A percentile compares a stretch with the other conserved stretches of the same genome.
Evolutionary conservation across 2,329 filamentous ascomycete species (phyloP).

Genomic region (Botrytis squamosa): DNA sequence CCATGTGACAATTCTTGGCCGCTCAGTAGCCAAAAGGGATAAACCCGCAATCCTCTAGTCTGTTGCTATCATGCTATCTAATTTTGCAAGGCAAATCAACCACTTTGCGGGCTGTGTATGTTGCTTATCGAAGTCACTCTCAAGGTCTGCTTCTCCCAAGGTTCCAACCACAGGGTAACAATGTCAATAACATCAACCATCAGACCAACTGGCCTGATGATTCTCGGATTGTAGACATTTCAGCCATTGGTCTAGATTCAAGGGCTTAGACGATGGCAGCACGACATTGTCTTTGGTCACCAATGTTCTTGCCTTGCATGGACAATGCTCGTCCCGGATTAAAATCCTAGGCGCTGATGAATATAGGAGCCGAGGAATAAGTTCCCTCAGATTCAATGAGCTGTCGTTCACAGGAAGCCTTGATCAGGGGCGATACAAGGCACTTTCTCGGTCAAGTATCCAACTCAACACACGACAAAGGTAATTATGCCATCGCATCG

Average conservation of each 20-base stretch:
- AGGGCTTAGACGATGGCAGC: not conserved
- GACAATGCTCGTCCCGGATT: not conserved
- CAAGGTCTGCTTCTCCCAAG: not conserved
- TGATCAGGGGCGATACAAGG: not conserved
- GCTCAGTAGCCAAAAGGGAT: not conserved
- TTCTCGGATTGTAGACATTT: not conserved
- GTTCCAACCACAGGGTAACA: not conserved
- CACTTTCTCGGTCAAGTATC: not conserved
- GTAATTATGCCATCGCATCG: not conserved
- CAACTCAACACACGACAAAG: not conserved
- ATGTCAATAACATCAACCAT: not conserved
- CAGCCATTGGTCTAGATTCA: not conserved
- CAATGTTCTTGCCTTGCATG: not conserved
- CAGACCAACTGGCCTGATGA: not conserved
- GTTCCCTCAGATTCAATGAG: not conserved
- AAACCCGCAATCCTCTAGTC: not conserved
- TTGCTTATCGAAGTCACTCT: not conserved
- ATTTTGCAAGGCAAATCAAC: not conserved
- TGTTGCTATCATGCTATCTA: not conserved
- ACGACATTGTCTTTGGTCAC: not conserved
- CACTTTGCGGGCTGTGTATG: not conserved
- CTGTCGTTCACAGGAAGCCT: not conserved
- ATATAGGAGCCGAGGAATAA: not conserved
- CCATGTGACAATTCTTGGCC: not conserved
- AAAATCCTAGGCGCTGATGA: not conserved